Conservation (phyloP, 208 protist species). For the Leishmania gerbilli region DNA sequence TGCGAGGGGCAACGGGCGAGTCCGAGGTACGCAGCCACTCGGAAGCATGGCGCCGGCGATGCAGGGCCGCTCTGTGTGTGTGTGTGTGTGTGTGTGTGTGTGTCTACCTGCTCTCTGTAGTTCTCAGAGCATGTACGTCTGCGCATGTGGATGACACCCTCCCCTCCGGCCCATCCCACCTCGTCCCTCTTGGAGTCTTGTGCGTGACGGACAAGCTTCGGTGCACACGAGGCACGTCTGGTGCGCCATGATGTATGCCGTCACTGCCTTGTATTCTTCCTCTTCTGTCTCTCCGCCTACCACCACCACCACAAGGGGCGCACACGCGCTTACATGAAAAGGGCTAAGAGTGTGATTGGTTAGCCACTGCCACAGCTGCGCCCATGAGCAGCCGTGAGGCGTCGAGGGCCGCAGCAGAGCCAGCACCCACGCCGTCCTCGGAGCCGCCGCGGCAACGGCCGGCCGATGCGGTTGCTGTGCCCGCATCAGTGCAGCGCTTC, state of each 20-base stretch:
- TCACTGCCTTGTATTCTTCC: neutral
- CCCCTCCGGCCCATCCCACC: neutral
- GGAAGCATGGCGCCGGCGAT: neutral
- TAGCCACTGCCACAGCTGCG: neutral
- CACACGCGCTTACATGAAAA: neutral
- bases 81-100: neutral
- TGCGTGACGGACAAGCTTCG: neutral
- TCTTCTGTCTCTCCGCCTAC: neutral
- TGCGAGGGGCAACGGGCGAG: neutral
- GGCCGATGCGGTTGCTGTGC: conserved; percentile 1
- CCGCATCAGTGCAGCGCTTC: conserved; percentile 7
- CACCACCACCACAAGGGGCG: neutral
- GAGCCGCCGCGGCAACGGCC: neutral
- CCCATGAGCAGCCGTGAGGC: neutral
- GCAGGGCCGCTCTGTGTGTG: neutral
- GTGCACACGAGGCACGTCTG: neutral
- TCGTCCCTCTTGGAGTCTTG: neutral
- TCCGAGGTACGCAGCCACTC: neutral
- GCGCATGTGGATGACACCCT: neutral
- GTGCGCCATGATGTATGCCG: neutral
- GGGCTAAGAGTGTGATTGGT: neutral
- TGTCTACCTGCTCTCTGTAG: neutral
- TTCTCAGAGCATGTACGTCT: neutral
- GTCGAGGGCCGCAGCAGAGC: neutral
- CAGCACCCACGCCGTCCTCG: neutral